Base-by-base conservation (phyloP, 805 yeast genomes). In the Kodamaea restingae region DNA sequence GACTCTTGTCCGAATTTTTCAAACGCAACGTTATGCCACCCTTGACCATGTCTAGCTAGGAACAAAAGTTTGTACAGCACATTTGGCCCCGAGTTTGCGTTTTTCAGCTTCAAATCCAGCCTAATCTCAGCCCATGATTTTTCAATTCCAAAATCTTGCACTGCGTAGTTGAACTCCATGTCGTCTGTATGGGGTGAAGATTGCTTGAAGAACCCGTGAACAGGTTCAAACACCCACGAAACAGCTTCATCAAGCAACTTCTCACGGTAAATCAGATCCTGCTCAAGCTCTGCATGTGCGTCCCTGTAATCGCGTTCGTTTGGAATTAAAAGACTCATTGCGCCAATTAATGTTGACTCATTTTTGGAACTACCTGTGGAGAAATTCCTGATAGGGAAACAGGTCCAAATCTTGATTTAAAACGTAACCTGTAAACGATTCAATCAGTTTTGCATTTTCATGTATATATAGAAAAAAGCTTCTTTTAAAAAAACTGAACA, bases 301-400 rank as follows among this genome's bases (percentile, higher is more conserved):
- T 65, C 70, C 6, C 39, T 47, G 36, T 46, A 53, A 40, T 63
- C 70, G 7, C 54, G 48, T 7, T 39, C 45, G 11, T 57, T 55
- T 2, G 70, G 70, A 10, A 61, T 54, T 25, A 63, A 46, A 18
- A 58, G 47, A 7, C 65, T 55, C 56, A 56, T 52, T 11, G 15
- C n/a, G n/a, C n/a, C n/a, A n/a, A n/a, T 14, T 15, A n/a, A 17
- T 17, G 17, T 6, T 30, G 32, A 27, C 31, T 27, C 4, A 14
- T 27, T 27, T 34, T 21, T n/a, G n/a, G n/a, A n/a, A n/a, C n/a
- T 9, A 32, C 8, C 10, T 7, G 17, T 3, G 26, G 17, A 12
- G 17, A 10, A 32, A 18, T n/a, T 20, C 17, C 35, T 22, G 11
- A 12, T 18, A 18, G n/a, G 26, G 24, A 12, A 6, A 5, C 25